phyloP scores from a whole-genome alignment of 1,139 yeast species.

The Sugiyamaella japonica region DNA sequence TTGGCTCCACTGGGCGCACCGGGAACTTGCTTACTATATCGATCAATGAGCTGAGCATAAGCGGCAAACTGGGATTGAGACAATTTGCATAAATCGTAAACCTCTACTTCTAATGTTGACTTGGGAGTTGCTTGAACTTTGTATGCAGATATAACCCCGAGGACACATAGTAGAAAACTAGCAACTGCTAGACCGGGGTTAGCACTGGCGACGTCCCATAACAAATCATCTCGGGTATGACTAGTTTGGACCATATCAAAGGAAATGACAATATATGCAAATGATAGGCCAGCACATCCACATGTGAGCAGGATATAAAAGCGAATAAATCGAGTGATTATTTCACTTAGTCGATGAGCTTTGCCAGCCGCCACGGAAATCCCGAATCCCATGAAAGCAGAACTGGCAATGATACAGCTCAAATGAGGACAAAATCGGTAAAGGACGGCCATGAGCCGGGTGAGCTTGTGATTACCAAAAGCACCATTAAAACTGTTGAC shows the following conservation, averaged over 20 bases:
- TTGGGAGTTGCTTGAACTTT: slow-evolving; percentile 32
- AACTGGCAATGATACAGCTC: slow-evolving; percentile 27
- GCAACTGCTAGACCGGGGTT: slow-evolving; percentile 34
- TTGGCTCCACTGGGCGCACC: slow-evolving; percentile 45
- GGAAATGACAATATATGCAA: slow-evolving; percentile 31
- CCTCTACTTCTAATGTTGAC: slow-evolving; percentile 41
- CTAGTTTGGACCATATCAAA: slow-evolving; percentile 19
- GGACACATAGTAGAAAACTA: slow-evolving; percentile 27
- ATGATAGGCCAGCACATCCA: slow-evolving; percentile 24
- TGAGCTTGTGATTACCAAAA: slow-evolving; percentile 1
- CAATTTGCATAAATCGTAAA: slow-evolving; percentile 39
- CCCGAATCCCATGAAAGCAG: slow-evolving; percentile 33
- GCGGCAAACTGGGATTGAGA: slow-evolving; percentile 42
- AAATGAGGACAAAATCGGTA: slow-evolving; percentile 28
- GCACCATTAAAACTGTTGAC: slow-evolving; percentile 18
- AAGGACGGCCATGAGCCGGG: slow-evolving; percentile 11
- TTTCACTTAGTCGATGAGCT: slow-evolving; percentile 31
- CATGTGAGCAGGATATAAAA: slow-evolving; percentile 29
- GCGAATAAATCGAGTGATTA: slow-evolving; percentile 27
- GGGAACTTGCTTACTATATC: slow-evolving; percentile 39
- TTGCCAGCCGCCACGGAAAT: slow-evolving; percentile 32
- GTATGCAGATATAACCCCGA: slow-evolving; percentile 29
- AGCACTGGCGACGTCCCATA: slow-evolving; percentile 24
- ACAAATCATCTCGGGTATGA: not conserved
- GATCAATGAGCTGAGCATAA: slow-evolving; percentile 44